Evolutionary conservation across 169 alveolate species (phyloP), one percentile per base, ranked within the genome.

Genomic region (Plasmodium vivax): DNA sequence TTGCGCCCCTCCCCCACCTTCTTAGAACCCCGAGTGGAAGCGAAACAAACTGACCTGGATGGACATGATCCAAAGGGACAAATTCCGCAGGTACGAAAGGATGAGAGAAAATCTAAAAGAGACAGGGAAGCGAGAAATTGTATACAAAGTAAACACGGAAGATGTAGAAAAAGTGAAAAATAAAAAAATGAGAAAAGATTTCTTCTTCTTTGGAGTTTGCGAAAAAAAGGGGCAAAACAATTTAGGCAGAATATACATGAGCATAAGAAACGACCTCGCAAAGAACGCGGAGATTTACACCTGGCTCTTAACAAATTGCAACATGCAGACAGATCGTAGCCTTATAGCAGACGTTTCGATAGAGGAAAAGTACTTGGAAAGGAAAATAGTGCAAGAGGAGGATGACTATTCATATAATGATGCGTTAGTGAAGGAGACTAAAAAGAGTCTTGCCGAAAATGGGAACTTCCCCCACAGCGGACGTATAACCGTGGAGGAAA

Each of bases 161-260:
- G 96, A 82, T 74, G 74, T 93, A 51, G 85, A 56, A 62, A 84
- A 36, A 81, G 68, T 93, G 47, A 7, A 77, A 94, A 90, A 96
- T 92, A 91, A 96, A 41, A 77, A 88, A 8, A 90, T 75, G 95
- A 79, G 54, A 81, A 87, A 96, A 92, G 95, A 94, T 83, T 75
- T 85, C 43, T 87, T 51, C 5, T 94, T 88, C 73, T 87, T 96
- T 83, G 97, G 97, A 9, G 93, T 83, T 34, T 83, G 16, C 62
- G 95, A 95, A 30, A 94, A 72, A 16, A 94, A 87, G 34, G 97
- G 97, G n/a, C 97, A 94, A 85, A 96, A 96, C 83, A 43, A 75
- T 72, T 74, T 96, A 73, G 97, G 97, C 34, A 56, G 97, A 81
- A 96, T 96, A 16, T 92, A 95, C 71, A 94, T 94, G 94, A 92